Percentiles rank a stretch among this genome's conserved stretches.
Evolutionary conservation across 2,329 filamentous ascomycete genomes (phyloP).

Genomic region (Coleophoma cylindrospora): DNA sequence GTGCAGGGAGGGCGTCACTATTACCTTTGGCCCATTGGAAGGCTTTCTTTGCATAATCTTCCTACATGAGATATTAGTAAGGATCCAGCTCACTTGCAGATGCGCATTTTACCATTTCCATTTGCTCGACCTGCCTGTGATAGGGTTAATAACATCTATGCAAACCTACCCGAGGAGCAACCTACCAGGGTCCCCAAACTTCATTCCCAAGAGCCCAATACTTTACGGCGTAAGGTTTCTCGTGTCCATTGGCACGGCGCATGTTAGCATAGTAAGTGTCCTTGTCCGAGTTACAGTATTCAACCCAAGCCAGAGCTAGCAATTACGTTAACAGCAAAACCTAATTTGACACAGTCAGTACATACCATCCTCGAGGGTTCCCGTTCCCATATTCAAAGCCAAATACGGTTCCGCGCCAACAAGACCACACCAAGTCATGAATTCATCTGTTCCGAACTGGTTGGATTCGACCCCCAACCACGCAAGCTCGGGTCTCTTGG

Average conservation of each 20-base stretch:
- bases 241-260: constrained; percentile 65
- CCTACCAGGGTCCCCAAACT: constrained; percentile 22
- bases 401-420: constrained; percentile 61
- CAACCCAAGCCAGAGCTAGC: constrained; percentile 64
- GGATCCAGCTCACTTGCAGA: too few relatives aligned
- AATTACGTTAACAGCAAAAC: constrained; percentile 53
- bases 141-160: not conserved
- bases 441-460: constrained; percentile 77
- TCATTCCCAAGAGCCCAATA: constrained; percentile 84
- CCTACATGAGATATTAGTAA: constrained; percentile 34
- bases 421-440: constrained; percentile 70
- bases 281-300: constrained; percentile 72
- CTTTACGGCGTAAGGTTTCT: constrained; percentile 72
- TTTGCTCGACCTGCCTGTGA: constrained; percentile 39
- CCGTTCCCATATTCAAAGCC: constrained; percentile 58
- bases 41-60: constrained; percentile 49
- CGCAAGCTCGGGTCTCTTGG: constrained; percentile 59
- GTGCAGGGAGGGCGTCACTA: constrained; percentile 31
- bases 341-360: constrained; percentile 35
- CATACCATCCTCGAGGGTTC: constrained; percentile 39
- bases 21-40: constrained; percentile 65
- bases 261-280: constrained; percentile 77
- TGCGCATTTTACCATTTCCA: too few relatives aligned
- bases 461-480: constrained; percentile 73
- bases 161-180: not conserved